Evolutionary conservation across 805 yeast genomes (phyloP), one percentile per base, ranked within the genome.

Genomic region (Suhomyces vadensis): DNA sequence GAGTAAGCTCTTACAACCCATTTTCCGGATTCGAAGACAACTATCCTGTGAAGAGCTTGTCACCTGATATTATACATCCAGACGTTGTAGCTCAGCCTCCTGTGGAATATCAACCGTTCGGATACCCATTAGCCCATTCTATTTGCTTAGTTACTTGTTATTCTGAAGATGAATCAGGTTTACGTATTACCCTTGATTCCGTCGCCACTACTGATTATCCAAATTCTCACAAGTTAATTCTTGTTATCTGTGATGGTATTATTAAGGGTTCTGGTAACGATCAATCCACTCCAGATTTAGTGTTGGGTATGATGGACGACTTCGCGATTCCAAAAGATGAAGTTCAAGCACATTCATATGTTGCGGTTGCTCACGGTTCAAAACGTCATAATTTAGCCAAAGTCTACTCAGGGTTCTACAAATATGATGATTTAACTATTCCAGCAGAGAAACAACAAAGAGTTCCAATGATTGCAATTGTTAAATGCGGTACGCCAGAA

Each of bases 371-470:
- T 2, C 86, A 86, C 55, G 99, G 99, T 54, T 56, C 87, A 3
- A 94, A 89, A 69, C 84, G 99, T 62, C 99, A 94, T 61, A 94
- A 94, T 63, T 90, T 91, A 96, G 97, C 99, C 22, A 92, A 91
- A 65, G 90, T 92, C 2, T 92, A 89, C 59, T 83, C 96, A 9
- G 99, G 99, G 0, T 94, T 87, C 62, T 94, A 94, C 70, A 83
- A 83, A 53, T 94, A 91, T 60, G 82, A 87, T 55, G 86, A 86
- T 51, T 58, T 67, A 3, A 86, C 92, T 1, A 82, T 90, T 35
- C 87, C 92, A 2, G 67, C 70, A 1, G 91, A 86, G 49, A 85
- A 85, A 54, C 98, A 92, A 66, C 91, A 87, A 61, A 77, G 89
- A 51, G 87, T 87, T 19, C 97, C 97, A 1, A 73, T 90, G 52